Percentiles rank a stretch among this genome's conserved stretches.
Conservation (phyloP, 2,329 filamentous ascomycete species). For the Fusarium neocosmosporiellum region DNA sequence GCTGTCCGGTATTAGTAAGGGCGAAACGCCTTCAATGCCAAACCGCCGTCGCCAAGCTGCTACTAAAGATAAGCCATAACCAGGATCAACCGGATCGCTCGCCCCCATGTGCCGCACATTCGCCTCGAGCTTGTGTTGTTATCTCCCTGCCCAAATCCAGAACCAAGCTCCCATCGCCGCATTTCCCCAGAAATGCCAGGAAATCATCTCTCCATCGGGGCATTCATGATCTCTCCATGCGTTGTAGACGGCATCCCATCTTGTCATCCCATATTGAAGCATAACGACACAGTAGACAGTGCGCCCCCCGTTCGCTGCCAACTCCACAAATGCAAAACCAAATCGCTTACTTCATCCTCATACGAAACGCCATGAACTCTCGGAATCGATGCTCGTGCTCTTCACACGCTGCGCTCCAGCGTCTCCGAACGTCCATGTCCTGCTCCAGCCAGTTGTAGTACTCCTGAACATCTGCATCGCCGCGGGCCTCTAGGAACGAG, state of each 20-base stretch:
- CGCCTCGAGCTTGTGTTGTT: constrained; percentile 2
- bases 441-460: constrained; percentile 72
- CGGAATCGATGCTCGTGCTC: constrained; percentile 69
- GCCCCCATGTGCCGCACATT: constrained; percentile 22
- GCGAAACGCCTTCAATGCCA: constrained; percentile 27
- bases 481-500: constrained; percentile 56
- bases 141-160: constrained; percentile 21
- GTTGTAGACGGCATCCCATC: constrained; percentile 10
- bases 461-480: constrained; percentile 61
- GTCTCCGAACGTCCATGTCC: constrained; percentile 70
- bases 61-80: constrained; percentile 19
- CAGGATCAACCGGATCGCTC: constrained; percentile 21
- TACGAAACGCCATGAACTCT: constrained; percentile 64
- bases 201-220: constrained; percentile 10
- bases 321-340: constrained; percentile 17
- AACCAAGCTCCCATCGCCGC: constrained; percentile 12
- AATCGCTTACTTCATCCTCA: constrained; percentile 54
- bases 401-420: constrained; percentile 70
- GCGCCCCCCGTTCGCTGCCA: constrained; percentile 12
- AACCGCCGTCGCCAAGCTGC: constrained; percentile 10
- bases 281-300: constrained; percentile 19
- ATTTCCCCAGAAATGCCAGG: constrained; percentile 28
- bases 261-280: constrained; percentile 17
- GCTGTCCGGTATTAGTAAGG: constrained; percentile 3
- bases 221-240: not conserved